Conservation (phyloP, 441 rosid species). For the Flueggea neowawraea region DNA sequence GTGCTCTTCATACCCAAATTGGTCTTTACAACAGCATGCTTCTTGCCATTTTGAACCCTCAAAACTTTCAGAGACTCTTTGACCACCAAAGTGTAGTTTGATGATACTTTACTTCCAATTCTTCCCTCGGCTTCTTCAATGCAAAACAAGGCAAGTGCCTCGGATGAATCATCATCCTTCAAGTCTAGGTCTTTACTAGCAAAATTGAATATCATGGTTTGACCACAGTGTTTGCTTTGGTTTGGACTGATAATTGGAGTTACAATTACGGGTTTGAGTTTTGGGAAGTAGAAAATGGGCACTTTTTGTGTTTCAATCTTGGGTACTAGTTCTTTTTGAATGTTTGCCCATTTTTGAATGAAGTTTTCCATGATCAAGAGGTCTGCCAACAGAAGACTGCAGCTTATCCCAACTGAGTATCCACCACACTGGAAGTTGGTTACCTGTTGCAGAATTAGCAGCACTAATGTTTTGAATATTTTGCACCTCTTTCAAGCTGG, state of each 20-base stretch:
- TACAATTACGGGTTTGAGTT: conserved; percentile 16
- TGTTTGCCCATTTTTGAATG: conserved; percentile 52
- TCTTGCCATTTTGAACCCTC: conserved; percentile 32
- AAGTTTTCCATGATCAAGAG: conserved; percentile 35
- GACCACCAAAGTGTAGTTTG: conserved; percentile 32
- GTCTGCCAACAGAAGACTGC: conserved; percentile 68
- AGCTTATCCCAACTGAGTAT: conserved; percentile 76
- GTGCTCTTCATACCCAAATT: neutral
- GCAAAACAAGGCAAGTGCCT: conserved; percentile 24
- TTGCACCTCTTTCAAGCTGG: neutral
- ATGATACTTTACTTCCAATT: conserved; percentile 14
- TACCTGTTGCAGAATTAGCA: conserved; percentile 37
- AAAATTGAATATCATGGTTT: conserved; percentile 28
- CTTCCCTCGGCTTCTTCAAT: conserved; percentile 29
- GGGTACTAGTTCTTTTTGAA: conserved; percentile 38
- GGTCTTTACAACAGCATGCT: conserved; percentile 9
- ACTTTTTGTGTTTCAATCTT: conserved; percentile 13
- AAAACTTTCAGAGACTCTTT: conserved; percentile 30
- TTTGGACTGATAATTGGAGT: conserved; percentile 18
- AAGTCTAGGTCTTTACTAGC: neutral
- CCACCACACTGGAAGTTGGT: conserved; percentile 82
- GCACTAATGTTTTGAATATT: neutral
- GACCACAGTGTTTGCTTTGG: conserved; percentile 29
- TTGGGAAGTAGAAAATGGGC: conserved; percentile 58
- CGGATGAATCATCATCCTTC: conserved; percentile 5